Evolutionary conservation across 1,284 basidiomycete species (phyloP).

Genomic region (Tilletia horrida): DNA sequence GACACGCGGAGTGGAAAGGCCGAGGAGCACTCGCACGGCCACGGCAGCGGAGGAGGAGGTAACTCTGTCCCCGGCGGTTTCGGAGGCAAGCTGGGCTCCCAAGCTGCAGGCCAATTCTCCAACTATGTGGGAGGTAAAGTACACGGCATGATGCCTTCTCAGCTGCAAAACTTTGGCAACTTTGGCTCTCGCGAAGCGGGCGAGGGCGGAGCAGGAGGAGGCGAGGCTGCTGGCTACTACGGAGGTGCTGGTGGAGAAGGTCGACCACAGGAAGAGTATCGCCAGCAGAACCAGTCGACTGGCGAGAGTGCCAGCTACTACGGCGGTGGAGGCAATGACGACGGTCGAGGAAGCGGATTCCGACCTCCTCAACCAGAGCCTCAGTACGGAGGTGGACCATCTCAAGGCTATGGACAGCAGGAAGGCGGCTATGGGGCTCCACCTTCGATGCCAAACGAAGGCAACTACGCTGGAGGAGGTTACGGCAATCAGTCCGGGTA

Average conservation of each 20-base stretch:
- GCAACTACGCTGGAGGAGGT: constrained; percentile 6
- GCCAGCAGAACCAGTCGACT: not conserved
- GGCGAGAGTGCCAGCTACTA: constrained; percentile 1
- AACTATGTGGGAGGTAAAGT: constrained; percentile 3
- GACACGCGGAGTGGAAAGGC: constrained; percentile 47
- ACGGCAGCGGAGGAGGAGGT: constrained; percentile 24
- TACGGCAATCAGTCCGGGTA: not conserved
- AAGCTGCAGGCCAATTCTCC: not conserved
- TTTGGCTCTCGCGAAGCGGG: constrained; percentile 5
- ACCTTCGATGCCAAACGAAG: constrained; percentile 9
- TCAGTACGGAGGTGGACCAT: not conserved
- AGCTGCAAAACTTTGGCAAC: not conserved
- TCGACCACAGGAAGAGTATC: not conserved
- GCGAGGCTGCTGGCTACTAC: constrained; percentile 7
- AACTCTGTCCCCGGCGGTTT: constrained; percentile 1
- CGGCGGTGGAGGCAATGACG: not conserved
- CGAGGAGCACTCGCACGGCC: constrained; percentile 40
- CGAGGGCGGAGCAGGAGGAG: not conserved
- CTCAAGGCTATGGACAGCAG: not conserved
- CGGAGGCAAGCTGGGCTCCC: constrained; percentile 3
- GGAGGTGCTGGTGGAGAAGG: not conserved
- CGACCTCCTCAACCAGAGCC: constrained; percentile 1
- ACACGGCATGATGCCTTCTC: constrained; percentile 13
- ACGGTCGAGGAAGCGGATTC: not conserved
- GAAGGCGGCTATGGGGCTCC: not conserved